A percentile compares a stretch with the other conserved stretches of the same genome.
phyloP scores from a whole-genome alignment of 208 protist genomes.

The Leishmania turanica region DNA sequence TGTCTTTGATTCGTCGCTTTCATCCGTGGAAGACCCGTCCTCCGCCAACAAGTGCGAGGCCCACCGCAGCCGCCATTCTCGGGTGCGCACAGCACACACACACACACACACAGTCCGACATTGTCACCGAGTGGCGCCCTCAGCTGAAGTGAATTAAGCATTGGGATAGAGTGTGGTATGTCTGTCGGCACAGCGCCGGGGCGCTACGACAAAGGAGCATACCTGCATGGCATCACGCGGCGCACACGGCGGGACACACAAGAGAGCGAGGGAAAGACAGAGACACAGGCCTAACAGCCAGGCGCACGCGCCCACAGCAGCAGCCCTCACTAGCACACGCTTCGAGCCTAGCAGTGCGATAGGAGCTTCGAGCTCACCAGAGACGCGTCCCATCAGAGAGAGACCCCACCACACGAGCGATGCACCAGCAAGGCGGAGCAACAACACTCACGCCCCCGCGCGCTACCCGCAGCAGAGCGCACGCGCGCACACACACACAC shows the following conservation, averaged over 20 bases:
- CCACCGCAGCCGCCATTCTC: background rate
- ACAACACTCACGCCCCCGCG: background rate
- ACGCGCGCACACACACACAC: background rate
- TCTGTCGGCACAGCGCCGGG: slow-evolving; percentile 19
- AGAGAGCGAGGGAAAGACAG: background rate
- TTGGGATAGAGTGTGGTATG: slow-evolving; percentile 31
- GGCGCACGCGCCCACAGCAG: background rate
- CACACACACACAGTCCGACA: background rate
- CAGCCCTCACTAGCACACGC: background rate
- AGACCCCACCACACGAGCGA: background rate
- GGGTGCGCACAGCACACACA: background rate
- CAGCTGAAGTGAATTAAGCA: slow-evolving; percentile 25
- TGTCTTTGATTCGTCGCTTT: background rate
- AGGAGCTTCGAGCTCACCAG: slow-evolving; percentile 17
- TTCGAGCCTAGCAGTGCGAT: slow-evolving; percentile 11
- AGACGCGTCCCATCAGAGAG: slow-evolving; percentile 1
- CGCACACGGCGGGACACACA: background rate
- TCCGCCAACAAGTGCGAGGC: background rate
- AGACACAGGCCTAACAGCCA: background rate
- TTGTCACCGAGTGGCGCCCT: background rate
- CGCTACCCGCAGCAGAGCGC: background rate
- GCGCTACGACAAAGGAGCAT: slow-evolving; percentile 39
- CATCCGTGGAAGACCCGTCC: background rate
- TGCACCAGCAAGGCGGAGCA: background rate
- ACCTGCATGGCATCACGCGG: slow-evolving; percentile 32